Percentiles rank a stretch among this genome's conserved stretches.
Evolutionary conservation across 768 basidiomycete genomes (phyloP).

Genomic region (Rhodotorula diobovata): DNA sequence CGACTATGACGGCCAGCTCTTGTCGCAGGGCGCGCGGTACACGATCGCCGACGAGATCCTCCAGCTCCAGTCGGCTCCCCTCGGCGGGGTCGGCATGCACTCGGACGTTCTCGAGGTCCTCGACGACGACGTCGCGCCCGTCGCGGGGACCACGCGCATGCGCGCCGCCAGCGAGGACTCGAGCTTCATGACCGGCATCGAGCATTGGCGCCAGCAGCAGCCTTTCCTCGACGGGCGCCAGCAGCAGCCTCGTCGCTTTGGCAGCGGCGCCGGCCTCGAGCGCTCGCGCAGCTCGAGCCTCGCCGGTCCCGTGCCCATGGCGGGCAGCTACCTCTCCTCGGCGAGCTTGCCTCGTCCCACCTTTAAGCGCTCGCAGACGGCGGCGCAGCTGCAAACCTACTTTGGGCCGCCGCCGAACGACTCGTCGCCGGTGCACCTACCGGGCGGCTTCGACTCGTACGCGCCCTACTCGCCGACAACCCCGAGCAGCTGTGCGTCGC

Average conservation of each 20-base stretch:
- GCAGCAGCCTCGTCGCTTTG: neutral
- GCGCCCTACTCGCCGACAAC: neutral
- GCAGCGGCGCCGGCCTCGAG: neutral
- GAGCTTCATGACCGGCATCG: neutral
- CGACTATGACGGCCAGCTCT: slow-evolving; percentile 18
- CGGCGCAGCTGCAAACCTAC: slow-evolving; percentile 31
- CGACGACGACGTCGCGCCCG: neutral
- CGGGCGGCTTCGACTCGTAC: slow-evolving; percentile 16
- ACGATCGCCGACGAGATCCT: slow-evolving; percentile 36
- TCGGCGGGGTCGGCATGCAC: neutral
- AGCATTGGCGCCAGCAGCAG: slow-evolving; percentile 16
- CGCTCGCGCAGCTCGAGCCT: slow-evolving; percentile 29
- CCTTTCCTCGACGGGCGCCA: neutral
- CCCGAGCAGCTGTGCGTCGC: neutral
- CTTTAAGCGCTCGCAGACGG: slow-evolving; percentile 20
- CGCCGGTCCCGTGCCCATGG: slow-evolving; percentile 8
- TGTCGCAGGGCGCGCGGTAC: slow-evolving; percentile 13
- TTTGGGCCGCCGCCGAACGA: slow-evolving; percentile 22
- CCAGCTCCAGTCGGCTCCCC: slow-evolving; percentile 15
- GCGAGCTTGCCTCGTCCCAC: neutral
- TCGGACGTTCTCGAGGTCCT: slow-evolving; percentile 3
- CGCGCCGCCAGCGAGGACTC: slow-evolving; percentile 3
- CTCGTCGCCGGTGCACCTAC: slow-evolving; percentile 3
- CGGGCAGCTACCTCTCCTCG: slow-evolving; percentile 8
- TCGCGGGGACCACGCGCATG: neutral